Evolutionary conservation across 495 filamentous ascomycete species (phyloP).

Genomic region (Tuber brumale): DNA sequence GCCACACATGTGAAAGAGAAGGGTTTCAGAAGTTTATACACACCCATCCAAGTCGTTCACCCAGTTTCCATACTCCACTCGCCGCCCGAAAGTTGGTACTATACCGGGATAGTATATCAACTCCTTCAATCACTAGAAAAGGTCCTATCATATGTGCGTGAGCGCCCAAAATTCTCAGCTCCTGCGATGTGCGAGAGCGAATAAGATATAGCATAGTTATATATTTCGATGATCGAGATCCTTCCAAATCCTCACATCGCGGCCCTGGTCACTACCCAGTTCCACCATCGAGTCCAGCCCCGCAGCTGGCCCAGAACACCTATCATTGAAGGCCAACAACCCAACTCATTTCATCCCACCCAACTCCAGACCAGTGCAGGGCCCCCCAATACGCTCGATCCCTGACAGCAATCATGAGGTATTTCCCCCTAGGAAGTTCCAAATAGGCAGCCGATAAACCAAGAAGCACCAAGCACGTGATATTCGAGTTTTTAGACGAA

Average conservation of each 20-base stretch:
- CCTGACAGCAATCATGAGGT: background rate
- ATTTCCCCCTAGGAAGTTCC: background rate
- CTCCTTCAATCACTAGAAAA: background rate
- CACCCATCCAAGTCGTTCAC: background rate
- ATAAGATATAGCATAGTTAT: background rate
- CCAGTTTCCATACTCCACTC: background rate
- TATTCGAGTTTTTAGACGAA: background rate
- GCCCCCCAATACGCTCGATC: background rate
- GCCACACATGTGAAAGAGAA: background rate
- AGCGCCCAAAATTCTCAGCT: background rate
- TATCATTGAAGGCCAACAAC: slow-evolving; percentile 2
- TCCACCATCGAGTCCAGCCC: background rate
- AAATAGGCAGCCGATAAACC: background rate
- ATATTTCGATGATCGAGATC: background rate
- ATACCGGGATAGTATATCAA: background rate
- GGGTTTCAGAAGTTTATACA: background rate
- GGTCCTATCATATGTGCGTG: background rate
- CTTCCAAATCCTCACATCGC: background rate
- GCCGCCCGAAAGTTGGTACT: background rate
- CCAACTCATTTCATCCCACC: background rate
- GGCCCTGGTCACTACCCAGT: background rate
- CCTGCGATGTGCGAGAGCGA: background rate
- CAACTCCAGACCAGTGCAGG: background rate
- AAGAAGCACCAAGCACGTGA: background rate
- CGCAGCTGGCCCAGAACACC: background rate